Evolutionary conservation across 2,329 filamentous ascomycete species (phyloP), one percentile per base, ranked within the genome.

Genomic region (Alternaria brassicicola): DNA sequence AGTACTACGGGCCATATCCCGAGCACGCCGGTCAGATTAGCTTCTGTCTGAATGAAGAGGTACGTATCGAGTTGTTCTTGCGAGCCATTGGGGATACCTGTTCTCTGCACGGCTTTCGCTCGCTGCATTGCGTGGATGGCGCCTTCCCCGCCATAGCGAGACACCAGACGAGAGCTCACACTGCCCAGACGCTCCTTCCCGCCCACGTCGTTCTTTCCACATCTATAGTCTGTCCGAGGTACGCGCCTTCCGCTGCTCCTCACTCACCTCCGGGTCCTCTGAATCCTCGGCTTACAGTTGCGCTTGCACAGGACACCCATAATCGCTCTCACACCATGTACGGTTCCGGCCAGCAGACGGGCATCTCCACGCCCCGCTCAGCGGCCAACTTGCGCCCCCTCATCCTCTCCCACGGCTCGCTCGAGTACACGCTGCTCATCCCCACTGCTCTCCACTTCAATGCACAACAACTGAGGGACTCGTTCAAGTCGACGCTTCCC

Each of bases 391-490:
- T 97, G 67, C 91, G 95, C 68, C 94, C 95, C 64, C 88, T 99
- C 76, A 92, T 91, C 72, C 86, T 99, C 75, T 86, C 88, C 67
- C 95, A 99, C 80, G 95, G 96, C 78, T 92, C 92, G 54, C 93
- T 99, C 81, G 95, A 99, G 79, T 92, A 96, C 74, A 94, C 92
- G 52, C 95, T 99, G 78, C 89, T 97, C 74, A 91, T 99, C 76
- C 94, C 95, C 58, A 98, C 95, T 69, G 91, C 89, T 73, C 88
- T 97, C 64, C 95, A 99, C 81, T 99, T 96, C 84, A 93, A 95
- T 79, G 95, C 95, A 71, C 90, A 93, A 61, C 92, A 97, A 82
- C 85, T 98, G 76, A 96, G 94, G 84, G 93, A 97, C 71, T 86
- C 88, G 67, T 99, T 99, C 81, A 86, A 88, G 66, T 85, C 91